Evolutionary conservation across 129 eudicot species (phyloP).

Genomic region (Heracleum sosnowskyi): DNA sequence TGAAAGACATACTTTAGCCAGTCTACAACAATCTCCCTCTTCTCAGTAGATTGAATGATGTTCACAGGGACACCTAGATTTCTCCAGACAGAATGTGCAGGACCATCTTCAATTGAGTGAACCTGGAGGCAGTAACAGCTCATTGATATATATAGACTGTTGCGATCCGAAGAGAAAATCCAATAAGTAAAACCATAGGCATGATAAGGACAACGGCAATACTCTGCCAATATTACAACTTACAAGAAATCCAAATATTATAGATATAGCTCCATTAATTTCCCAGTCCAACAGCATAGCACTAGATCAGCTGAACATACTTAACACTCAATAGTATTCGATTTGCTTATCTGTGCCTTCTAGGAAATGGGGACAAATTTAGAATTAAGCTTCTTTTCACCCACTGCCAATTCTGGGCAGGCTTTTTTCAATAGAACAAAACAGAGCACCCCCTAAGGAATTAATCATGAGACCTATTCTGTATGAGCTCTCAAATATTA

Average conservation of each 20-base stretch:
- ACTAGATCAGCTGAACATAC: not conserved
- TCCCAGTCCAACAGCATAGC: not conserved
- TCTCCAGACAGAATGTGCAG: slow-evolving; percentile 58
- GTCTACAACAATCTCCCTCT: slow-evolving; percentile 41
- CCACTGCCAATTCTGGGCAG: not conserved
- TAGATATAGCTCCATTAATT: not conserved
- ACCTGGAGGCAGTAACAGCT: slow-evolving; percentile 40
- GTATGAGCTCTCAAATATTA: not conserved
- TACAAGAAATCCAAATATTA: not conserved
- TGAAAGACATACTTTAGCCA: slow-evolving; percentile 74
- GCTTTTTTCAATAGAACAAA: not conserved
- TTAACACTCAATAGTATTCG: not conserved
- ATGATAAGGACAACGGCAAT: not conserved
- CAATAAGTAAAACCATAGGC: not conserved
- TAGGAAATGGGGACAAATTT: not conserved
- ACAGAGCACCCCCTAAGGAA: not conserved
- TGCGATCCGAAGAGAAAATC: not conserved
- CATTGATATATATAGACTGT: not conserved
- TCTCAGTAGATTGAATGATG: slow-evolving; percentile 27
- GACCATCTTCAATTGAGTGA: slow-evolving; percentile 77
- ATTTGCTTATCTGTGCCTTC: not conserved
- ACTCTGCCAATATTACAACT: not conserved
- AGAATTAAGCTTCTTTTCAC: not conserved
- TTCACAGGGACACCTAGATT: slow-evolving; percentile 46
- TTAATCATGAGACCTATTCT: not conserved